A percentile compares a stretch with the other conserved stretches of the same genome.
phyloP scores from a whole-genome alignment of 129 eudicot species.

The Pittosporum tobira region DNA sequence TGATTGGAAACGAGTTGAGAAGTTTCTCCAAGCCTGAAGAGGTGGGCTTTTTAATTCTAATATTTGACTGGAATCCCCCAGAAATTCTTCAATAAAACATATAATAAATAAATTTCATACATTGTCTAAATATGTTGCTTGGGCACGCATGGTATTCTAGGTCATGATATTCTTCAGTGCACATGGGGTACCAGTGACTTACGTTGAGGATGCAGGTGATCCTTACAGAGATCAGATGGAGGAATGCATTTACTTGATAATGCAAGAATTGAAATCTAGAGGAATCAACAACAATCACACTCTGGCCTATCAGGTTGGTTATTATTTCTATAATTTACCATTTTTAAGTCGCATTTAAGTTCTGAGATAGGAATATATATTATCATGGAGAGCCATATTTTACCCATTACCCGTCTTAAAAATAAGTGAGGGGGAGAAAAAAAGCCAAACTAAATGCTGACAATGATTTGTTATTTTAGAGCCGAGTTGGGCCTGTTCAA shows the following conservation, averaged over 20 bases:
- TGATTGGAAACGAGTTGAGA: slow-evolving; percentile 72
- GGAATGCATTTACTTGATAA: slow-evolving; percentile 71
- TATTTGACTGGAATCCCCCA: neutral
- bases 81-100: neutral
- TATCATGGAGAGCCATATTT: too few relatives aligned
- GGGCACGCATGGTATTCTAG: slow-evolving; percentile 21
- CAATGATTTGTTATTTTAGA: slow-evolving; percentile 29
- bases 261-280: slow-evolving; percentile 79
- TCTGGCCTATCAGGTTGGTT: slow-evolving; percentile 78
- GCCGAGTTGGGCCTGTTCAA: slow-evolving; percentile 96
- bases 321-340: neutral
- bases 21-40: slow-evolving; percentile 56
- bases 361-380: neutral
- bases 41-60: slow-evolving; percentile 32
- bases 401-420: too few relatives aligned
- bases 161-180: slow-evolving; percentile 98
- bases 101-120: neutral
- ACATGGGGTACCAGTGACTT: slow-evolving; percentile 89
- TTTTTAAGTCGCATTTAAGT: neutral
- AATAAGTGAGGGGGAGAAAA: too few relatives aligned
- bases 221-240: slow-evolving; percentile 98
- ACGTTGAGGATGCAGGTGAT: slow-evolving; percentile 88
- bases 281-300: slow-evolving; percentile 65
- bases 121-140: neutral
- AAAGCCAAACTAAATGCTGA: too few relatives aligned